Conservation (phyloP, 495 filamentous ascomycete species). For the Daldinia caldariorum region DNA sequence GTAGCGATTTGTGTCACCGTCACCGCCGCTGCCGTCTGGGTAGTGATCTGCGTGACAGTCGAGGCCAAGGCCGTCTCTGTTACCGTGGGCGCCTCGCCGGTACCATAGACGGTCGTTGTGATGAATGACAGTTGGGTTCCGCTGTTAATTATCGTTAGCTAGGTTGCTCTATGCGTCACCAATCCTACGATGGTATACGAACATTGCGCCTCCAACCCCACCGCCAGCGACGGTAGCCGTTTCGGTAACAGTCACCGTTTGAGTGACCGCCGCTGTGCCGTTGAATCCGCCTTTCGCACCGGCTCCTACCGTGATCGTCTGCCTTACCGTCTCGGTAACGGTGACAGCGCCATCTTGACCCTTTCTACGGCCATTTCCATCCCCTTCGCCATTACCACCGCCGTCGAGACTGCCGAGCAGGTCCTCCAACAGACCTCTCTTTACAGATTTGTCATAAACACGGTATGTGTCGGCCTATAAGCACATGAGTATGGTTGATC, state of each 20-base stretch:
- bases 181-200: conserved; percentile 1
- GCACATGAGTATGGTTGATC: conserved; percentile 21
- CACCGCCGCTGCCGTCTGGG: conserved; percentile 50
- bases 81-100: conserved; percentile 49
- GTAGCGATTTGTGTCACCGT: conserved; percentile 44
- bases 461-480: conserved; percentile 51
- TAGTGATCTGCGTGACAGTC: conserved; percentile 44
- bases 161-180: neutral
- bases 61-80: conserved; percentile 55
- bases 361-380: conserved; percentile 18
- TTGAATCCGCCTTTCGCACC: conserved; percentile 39
- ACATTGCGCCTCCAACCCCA: conserved; percentile 20
- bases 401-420: conserved; percentile 41
- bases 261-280: conserved; percentile 39
- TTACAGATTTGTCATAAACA: conserved; percentile 43
- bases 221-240: conserved; percentile 13
- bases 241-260: conserved; percentile 31
- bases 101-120: conserved; percentile 51
- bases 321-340: conserved; percentile 54
- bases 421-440: conserved; percentile 42
- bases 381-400: conserved; percentile 25
- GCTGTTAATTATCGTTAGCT: conserved; percentile 10
- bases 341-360: conserved; percentile 40
- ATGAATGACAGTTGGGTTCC: conserved; percentile 50
- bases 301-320: conserved; percentile 44